A percentile compares a stretch with the other conserved stretches of the same genome.
Evolutionary conservation across 306 rosid genomes (phyloP).

Genomic region (Medicago lupulina): DNA sequence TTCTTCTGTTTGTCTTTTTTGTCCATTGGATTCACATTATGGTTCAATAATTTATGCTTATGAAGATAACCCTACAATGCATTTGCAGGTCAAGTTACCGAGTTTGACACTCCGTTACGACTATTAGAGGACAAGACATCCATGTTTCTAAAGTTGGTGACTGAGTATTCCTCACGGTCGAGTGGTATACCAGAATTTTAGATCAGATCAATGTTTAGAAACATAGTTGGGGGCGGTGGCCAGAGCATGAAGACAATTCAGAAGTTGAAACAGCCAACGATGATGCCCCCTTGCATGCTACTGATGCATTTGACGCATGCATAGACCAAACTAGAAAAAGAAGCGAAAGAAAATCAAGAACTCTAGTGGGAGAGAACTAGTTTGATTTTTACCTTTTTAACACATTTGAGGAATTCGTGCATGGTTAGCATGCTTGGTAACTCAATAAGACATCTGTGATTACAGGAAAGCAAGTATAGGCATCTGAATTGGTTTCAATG

Average conservation of each 20-base stretch:
- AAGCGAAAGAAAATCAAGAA: slow-evolving; percentile 43
- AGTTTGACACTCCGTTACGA: slow-evolving; percentile 78
- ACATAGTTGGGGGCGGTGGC: slow-evolving; percentile 47
- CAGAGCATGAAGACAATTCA: slow-evolving; percentile 45
- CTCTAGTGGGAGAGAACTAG: slow-evolving; percentile 42
- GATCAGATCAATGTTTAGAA: slow-evolving; percentile 46
- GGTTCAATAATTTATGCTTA: slow-evolving; percentile 2
- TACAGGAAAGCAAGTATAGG: slow-evolving; percentile 46
- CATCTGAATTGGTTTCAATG: slow-evolving; percentile 46
- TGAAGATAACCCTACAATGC: background rate
- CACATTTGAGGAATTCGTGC: slow-evolving; percentile 52
- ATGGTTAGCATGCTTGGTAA: slow-evolving; percentile 50
- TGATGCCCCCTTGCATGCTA: slow-evolving; percentile 49
- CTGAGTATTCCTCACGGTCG: slow-evolving; percentile 87
- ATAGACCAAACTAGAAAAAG: slow-evolving; percentile 23
- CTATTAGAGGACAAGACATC: slow-evolving; percentile 92
- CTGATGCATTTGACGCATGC: slow-evolving; percentile 53
- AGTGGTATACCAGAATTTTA: slow-evolving; percentile 80
- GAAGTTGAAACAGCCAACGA: slow-evolving; percentile 31
- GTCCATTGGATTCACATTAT: slow-evolving; percentile 15
- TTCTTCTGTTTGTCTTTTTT: background rate
- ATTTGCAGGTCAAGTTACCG: slow-evolving; percentile 80
- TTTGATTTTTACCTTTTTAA: slow-evolving; percentile 50
- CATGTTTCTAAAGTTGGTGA: slow-evolving; percentile 91
- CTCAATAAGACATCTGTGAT: slow-evolving; percentile 51